These are phyloP conservation scores for Penicillium italicum DNA, from an alignment of 2,329 filamentous ascomycete genomes.

Conservation along the genomic window DNA sequence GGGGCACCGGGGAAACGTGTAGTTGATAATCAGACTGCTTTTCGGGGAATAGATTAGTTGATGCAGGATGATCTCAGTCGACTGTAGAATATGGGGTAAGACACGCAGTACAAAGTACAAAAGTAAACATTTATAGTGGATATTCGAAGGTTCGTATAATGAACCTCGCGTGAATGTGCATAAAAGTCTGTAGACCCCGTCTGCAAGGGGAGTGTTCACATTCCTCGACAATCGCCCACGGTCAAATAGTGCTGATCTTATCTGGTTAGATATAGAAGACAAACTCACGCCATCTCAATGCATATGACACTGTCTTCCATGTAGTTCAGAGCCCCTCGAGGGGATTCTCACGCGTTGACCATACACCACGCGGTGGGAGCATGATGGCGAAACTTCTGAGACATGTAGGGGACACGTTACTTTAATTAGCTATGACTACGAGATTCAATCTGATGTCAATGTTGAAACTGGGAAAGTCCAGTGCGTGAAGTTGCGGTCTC, in stretches of 20 bases:
- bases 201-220: constrained; percentile 15
- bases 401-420: constrained; percentile 12
- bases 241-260: background rate
- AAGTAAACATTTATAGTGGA: background rate
- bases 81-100: background rate
- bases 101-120: constrained; percentile 10
- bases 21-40: constrained; percentile 11
- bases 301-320: background rate
- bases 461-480: background rate
- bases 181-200: constrained; percentile 13
- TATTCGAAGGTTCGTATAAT: constrained; percentile 10
- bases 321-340: background rate
- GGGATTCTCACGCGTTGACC: constrained; percentile 1
- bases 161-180: constrained; percentile 20
- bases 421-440: background rate
- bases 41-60: constrained; percentile 14
- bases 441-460: background rate
- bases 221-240: constrained; percentile 14
- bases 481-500: constrained; percentile 14
- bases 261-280: background rate
- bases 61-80: constrained; percentile 17
- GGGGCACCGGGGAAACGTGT: constrained; percentile 19
- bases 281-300: constrained; percentile 4
- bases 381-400: constrained; percentile 19
- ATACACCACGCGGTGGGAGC: constrained; percentile 10